Base-by-base conservation (phyloP, 1,284 basidiomycete species). In the Marasmius tenuissimus region DNA sequence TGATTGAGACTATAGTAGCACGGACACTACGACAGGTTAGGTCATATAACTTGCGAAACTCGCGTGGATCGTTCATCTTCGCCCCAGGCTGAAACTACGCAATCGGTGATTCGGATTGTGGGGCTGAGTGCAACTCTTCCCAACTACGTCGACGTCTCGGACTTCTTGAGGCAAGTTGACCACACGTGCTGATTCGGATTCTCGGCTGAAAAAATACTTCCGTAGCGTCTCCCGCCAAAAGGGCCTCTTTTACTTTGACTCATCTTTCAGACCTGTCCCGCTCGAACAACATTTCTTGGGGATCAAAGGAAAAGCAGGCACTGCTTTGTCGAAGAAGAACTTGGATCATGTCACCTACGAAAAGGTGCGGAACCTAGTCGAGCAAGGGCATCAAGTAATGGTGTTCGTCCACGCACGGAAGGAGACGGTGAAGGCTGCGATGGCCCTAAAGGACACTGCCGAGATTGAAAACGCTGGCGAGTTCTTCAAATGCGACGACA, bases 391-490 rank as follows among this genome's bases (percentile, higher is more conserved):
- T 75, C 97, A 99, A 75, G 96, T 98, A 61, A 99, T 99, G 97
- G 95, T 99, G 0, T 99, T 99, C 71, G 97, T 99, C 10, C 97
- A 99, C 74, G 95, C 97, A 16, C 87, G 97, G 34, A 99, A 98
- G 75, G 97, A 99, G 71, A 99, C 97, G 0, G 97, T 99, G 64
- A 98, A 97, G 73, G 88, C 94, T 0, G 96, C 96, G 0, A 79
- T 89, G 70, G 86, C 85, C n/a, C 81, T 99, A 14, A 88, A 89
- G 61, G 97, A 99, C 66, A 85, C 91, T 64, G 91, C 95, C 0
- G 72, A 85, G 8, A 75, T 82, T 16, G 94, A 98, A 67, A 93
- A 89, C 0, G 83, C 83, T 48, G 70, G 85, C 9, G 93, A 93
- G 39, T 81, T 93, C 40, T 95, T 98, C 72, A 91, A 85, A 63